A percentile compares a stretch with the other conserved stretches of the same genome.
Evolutionary conservation across 176 grass and related monocot species (phyloP).

Genomic region (sorghum (Sorghum bicolor)): DNA sequence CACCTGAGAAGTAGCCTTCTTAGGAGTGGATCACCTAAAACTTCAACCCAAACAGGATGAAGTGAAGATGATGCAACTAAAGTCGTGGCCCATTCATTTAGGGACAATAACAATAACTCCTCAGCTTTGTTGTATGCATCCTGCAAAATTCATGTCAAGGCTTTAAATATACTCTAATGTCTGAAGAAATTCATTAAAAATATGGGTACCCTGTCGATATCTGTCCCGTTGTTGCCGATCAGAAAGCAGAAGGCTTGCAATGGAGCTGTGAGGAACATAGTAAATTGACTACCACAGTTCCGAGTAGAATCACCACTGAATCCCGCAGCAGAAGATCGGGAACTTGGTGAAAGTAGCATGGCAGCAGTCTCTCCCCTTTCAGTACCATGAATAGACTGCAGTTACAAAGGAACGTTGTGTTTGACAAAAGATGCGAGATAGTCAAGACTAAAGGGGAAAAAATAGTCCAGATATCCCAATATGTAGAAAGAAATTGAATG

Average conservation of each 20-base stretch:
- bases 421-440: slow-evolving; percentile 2
- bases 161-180: slow-evolving; percentile 21
- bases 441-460: background rate
- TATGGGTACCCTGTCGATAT: slow-evolving; percentile 56
- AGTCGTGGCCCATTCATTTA: slow-evolving; percentile 64
- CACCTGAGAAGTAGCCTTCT: slow-evolving; percentile 87
- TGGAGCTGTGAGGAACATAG: slow-evolving; percentile 92
- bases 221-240: slow-evolving; percentile 54
- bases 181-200: slow-evolving; percentile 11
- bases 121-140: slow-evolving; percentile 74
- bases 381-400: slow-evolving; percentile 68
- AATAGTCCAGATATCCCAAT: background rate
- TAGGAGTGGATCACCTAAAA: slow-evolving; percentile 79
- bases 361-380: slow-evolving; percentile 87
- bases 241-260: slow-evolving; percentile 90
- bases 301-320: slow-evolving; percentile 53
- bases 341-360: slow-evolving; percentile 79
- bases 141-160: slow-evolving; percentile 38
- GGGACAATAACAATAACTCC: slow-evolving; percentile 58
- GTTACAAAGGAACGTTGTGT: slow-evolving; percentile 5
- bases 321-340: slow-evolving; percentile 41
- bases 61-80: slow-evolving; percentile 63
- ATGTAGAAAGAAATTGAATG: background rate
- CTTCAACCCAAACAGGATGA: slow-evolving; percentile 86
- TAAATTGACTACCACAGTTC: slow-evolving; percentile 81